Evolutionary conservation across 306 rosid species (phyloP).

Genomic region (Prunus padus): DNA sequence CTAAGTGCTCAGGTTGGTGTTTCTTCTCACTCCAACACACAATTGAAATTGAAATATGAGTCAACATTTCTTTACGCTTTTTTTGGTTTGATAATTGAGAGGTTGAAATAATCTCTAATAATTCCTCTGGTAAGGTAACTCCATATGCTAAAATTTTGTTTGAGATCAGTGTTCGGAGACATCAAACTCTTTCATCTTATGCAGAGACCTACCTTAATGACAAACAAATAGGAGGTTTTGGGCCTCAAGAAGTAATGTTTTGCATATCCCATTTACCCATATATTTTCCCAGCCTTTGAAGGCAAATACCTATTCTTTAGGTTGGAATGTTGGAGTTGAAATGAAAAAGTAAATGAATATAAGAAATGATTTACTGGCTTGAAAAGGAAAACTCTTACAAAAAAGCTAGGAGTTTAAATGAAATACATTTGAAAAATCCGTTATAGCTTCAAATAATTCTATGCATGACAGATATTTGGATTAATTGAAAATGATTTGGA

Average conservation of each 20-base stretch:
- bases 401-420: neutral
- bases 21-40: conserved; percentile 21
- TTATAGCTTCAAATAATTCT: neutral
- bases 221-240: neutral
- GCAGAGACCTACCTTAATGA: neutral
- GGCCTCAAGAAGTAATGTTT: neutral
- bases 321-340: neutral
- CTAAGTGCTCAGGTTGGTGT: conserved; percentile 89
- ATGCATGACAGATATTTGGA: neutral
- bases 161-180: neutral
- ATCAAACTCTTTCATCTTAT: conserved; percentile 2
- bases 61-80: neutral
- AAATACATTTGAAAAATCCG: neutral
- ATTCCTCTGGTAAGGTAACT: neutral
- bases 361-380: neutral
- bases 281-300: neutral
- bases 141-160: neutral
- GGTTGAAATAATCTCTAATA: neutral
- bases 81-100: neutral
- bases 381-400: neutral
- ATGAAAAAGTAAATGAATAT: neutral
- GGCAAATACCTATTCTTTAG: neutral
- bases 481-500: neutral
- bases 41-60: neutral
- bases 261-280: neutral